Conservation (phyloP, 2,329 filamentous ascomycete species). For the Botryotinia calthae region DNA sequence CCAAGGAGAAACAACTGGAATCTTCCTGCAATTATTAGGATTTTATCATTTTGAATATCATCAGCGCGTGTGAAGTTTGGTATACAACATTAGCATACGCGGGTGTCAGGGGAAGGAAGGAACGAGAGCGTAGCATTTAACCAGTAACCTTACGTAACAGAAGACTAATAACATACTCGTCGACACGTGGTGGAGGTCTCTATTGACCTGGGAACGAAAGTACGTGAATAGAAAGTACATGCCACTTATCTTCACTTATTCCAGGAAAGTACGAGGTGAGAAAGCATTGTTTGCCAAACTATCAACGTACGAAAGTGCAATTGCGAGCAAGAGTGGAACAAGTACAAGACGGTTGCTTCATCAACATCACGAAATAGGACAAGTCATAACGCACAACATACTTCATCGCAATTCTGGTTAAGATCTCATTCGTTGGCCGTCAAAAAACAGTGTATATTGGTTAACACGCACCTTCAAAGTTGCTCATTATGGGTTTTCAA, state of each 20-base stretch:
- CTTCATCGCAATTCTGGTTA: neutral
- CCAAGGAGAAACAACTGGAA: neutral
- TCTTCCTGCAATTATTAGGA: neutral
- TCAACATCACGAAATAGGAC: neutral
- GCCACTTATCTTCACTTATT: neutral
- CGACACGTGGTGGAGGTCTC: neutral
- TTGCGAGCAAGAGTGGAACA: neutral
- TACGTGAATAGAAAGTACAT: neutral
- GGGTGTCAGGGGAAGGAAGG: neutral
- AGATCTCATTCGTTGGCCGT: too few relatives aligned
- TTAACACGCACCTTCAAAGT: neutral
- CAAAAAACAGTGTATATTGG: neutral
- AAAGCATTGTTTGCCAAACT: neutral
- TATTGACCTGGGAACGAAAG: neutral
- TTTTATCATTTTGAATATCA: neutral
- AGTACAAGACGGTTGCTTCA: neutral
- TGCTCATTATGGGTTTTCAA: constrained; percentile 27
- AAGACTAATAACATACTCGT: neutral
- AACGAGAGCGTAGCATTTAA: neutral
- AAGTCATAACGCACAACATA: neutral
- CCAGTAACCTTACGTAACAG: neutral
- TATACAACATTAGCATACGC: neutral
- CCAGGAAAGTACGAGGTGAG: neutral
- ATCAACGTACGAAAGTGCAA: neutral
- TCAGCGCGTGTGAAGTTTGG: neutral